Evolutionary conservation across 2,329 filamentous ascomycete species (phyloP).

Genomic region (Colletotrichum sp.): DNA sequence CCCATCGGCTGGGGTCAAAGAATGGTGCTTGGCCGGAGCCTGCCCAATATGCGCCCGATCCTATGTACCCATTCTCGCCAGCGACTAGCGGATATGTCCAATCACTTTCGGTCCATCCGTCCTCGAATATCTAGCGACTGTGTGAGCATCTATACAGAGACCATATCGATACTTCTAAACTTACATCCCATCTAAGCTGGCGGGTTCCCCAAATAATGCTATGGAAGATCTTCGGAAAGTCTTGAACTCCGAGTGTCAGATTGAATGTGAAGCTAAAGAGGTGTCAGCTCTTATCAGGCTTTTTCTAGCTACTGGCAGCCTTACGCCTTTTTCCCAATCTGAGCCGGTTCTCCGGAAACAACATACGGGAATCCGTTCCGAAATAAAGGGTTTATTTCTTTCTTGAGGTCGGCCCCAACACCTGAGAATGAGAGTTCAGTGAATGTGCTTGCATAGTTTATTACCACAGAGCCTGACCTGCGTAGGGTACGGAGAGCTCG

Average conservation of each 20-base stretch:
- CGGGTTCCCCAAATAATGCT: constrained; percentile 24
- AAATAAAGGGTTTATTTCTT: constrained; percentile 22
- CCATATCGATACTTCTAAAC: background rate
- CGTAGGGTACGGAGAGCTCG: constrained; percentile 36
- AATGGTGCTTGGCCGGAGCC: constrained; percentile 10
- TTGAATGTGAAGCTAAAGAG: constrained; percentile 59
- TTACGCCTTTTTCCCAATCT: background rate
- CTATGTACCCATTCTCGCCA: constrained; percentile 44
- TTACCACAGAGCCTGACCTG: constrained; percentile 17
- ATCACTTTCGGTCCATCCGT: constrained; percentile 39
- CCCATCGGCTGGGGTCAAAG: constrained; percentile 24
- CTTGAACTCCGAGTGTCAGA: constrained; percentile 57
- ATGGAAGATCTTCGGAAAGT: constrained; percentile 22
- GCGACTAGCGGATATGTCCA: constrained; percentile 47
- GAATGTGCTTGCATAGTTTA: background rate
- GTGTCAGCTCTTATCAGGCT: background rate
- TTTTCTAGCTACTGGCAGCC: background rate
- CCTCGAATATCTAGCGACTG: constrained; percentile 38
- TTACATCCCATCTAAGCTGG: constrained; percentile 25
- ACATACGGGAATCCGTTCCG: background rate
- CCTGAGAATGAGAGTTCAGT: background rate
- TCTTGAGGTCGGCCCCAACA: constrained; percentile 24
- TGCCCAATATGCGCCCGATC: constrained; percentile 36
- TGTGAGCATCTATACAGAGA: background rate
- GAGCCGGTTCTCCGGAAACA: background rate